These are phyloP conservation scores for Lycium ferocissimum DNA, from an alignment of 257 asterid genomes.

Conservation along the genomic window DNA sequence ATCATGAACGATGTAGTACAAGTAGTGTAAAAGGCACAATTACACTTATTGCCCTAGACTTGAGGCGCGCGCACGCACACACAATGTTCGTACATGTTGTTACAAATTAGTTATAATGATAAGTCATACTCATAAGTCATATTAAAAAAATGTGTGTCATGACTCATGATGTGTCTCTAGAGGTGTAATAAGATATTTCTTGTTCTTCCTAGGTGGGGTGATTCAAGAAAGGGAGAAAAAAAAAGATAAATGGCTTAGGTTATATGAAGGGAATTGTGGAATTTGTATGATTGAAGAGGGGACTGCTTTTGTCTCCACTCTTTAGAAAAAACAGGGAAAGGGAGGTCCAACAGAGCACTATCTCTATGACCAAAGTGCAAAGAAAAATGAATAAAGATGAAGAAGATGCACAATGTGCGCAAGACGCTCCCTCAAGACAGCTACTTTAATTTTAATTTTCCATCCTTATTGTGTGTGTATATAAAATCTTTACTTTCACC, in stretches of 20 bases:
- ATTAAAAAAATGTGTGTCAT: neutral
- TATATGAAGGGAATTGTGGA: neutral
- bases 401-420: slow-evolving; percentile 32
- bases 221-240: neutral
- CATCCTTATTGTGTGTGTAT: neutral
- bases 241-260: neutral
- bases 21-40: slow-evolving; percentile 1
- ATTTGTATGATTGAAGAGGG: slow-evolving; percentile 52
- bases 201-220: slow-evolving; percentile 25
- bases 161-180: neutral
- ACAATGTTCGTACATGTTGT: too few species aligned
- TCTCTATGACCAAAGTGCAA: slow-evolving; percentile 34
- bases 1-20: slow-evolving; percentile 2
- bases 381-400: slow-evolving; percentile 29
- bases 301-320: slow-evolving; percentile 81
- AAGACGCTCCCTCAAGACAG: slow-evolving; percentile 72
- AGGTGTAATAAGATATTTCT: neutral
- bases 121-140: neutral
- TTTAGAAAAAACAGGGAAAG: slow-evolving; percentile 30
- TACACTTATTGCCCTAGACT: neutral
- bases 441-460: neutral
- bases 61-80: neutral
- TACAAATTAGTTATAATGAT: neutral
- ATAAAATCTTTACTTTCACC: slow-evolving; percentile 25
- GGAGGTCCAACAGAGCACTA: slow-evolving; percentile 68